Percentiles rank a stretch among this genome's conserved stretches.
Evolutionary conservation across 1,139 yeast genomes (phyloP).

Genomic region (Geotrichum bryndzae): DNA sequence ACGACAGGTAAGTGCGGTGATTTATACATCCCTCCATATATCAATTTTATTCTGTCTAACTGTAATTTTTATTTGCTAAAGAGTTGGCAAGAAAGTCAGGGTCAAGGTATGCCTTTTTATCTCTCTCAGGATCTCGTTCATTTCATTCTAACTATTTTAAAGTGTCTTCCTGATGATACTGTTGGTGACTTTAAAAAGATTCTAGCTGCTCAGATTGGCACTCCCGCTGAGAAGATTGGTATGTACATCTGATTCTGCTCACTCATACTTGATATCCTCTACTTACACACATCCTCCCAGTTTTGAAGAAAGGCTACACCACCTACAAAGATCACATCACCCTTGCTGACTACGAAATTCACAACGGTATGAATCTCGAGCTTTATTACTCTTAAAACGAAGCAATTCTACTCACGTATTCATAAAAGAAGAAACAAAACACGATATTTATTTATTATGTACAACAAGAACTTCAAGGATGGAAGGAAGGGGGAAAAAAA

Average conservation of each 20-base stretch:
- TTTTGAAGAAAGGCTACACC: slow-evolving; percentile 46
- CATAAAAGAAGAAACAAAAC: not conserved
- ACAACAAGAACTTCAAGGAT: not conserved
- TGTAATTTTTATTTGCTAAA: slow-evolving; percentile 19
- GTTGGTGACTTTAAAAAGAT: slow-evolving; percentile 90
- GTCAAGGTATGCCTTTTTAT: slow-evolving; percentile 46
- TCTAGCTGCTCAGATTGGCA: slow-evolving; percentile 76
- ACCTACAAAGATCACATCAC: slow-evolving; percentile 84
- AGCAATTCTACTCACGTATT: not conserved
- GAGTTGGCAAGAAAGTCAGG: slow-evolving; percentile 80
- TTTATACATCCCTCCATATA: not conserved
- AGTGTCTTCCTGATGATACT: slow-evolving; percentile 73
- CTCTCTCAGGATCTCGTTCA: not conserved
- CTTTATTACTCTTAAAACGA: slow-evolving; percentile 41
- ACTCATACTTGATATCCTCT: not conserved
- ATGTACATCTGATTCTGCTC: slow-evolving; percentile 21
- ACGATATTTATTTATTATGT: not conserved
- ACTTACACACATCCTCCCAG: slow-evolving; percentile 15
- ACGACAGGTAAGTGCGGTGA: slow-evolving; percentile 34
- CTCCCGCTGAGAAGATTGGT: slow-evolving; percentile 55
- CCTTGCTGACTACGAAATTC: slow-evolving; percentile 87
- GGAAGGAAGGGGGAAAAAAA: not conserved
- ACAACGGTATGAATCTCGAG: slow-evolving; percentile 83
- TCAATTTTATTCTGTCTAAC: not conserved
- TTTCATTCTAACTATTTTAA: slow-evolving; percentile 5